phyloP scores from a whole-genome alignment of 2,329 filamentous ascomycete genomes.

The Aspergillus transmontanensis region DNA sequence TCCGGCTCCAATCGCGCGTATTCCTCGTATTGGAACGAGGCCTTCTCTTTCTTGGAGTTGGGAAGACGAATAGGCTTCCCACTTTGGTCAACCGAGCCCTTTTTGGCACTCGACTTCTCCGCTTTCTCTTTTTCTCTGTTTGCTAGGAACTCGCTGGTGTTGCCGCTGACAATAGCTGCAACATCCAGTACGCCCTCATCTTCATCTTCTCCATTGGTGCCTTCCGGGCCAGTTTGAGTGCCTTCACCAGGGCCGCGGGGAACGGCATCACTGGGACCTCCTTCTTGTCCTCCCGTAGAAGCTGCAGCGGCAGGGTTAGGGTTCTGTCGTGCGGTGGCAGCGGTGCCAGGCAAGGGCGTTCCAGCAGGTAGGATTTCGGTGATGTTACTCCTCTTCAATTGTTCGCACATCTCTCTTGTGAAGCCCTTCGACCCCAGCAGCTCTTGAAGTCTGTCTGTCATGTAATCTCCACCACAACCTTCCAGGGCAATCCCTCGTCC shows the following conservation, averaged over 20 bases:
- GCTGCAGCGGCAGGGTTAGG: conserved; percentile 59
- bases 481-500: conserved; percentile 63
- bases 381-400: conserved; percentile 65
- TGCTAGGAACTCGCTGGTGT: conserved; percentile 64
- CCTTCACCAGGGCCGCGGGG: conserved; percentile 58
- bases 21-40: conserved; percentile 64
- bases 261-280: conserved; percentile 42
- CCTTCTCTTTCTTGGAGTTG: conserved; percentile 62
- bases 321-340: conserved; percentile 43
- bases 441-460: conserved; percentile 73
- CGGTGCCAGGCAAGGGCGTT: conserved; percentile 54
- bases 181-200: conserved; percentile 67
- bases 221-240: conserved; percentile 57
- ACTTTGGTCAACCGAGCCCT: conserved; percentile 48
- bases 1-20: conserved; percentile 57
- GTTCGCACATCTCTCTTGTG: conserved; percentile 64
- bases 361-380: conserved; percentile 63
- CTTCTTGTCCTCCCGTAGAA: conserved; percentile 55
- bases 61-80: conserved; percentile 56
- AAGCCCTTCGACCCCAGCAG: conserved; percentile 64
- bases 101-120: conserved; percentile 58
- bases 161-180: conserved; percentile 66
- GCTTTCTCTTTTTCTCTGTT: conserved; percentile 66
- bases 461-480: conserved; percentile 80
- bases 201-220: conserved; percentile 54